phyloP scores from a whole-genome alignment of 2,329 filamentous ascomycete genomes.

The Sclerotinia subarctica region DNA sequence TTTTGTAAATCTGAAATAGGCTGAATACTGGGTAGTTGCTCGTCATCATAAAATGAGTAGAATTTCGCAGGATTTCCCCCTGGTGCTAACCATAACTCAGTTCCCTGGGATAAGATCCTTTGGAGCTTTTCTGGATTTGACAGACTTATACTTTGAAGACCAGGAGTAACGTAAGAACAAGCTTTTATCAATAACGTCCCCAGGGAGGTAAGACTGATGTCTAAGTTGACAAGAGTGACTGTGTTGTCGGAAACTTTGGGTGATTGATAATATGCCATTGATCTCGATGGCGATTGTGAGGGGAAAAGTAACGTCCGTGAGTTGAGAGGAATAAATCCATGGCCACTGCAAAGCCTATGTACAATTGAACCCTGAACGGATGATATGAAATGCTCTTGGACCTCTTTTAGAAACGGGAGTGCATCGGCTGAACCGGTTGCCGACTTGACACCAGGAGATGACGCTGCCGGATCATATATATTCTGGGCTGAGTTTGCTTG shows the following conservation, averaged over 20 bases:
- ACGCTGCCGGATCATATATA: conserved; percentile 29
- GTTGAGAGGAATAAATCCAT: conserved; percentile 38
- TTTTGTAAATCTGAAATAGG: conserved; percentile 27
- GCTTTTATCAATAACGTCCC: conserved; percentile 37
- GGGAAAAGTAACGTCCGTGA: conserved; percentile 37
- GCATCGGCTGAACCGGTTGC: conserved; percentile 24
- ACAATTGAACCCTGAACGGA: conserved; percentile 37
- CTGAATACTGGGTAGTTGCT: conserved; percentile 25
- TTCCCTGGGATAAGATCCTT: conserved; percentile 26
- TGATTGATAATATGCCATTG: conserved; percentile 10
- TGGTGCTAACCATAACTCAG: conserved; percentile 37
- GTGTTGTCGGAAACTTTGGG: conserved; percentile 13
- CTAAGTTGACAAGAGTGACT: conserved; percentile 36
- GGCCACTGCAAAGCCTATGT: conserved; percentile 37
- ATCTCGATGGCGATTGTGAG: conserved; percentile 8
- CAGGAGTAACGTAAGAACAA: conserved; percentile 31
- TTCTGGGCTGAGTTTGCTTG: conserved; percentile 29
- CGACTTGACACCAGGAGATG: conserved; percentile 31
- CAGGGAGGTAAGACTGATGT: conserved; percentile 37
- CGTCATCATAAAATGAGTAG: conserved; percentile 29
- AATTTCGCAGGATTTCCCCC: conserved; percentile 37
- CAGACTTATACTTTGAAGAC: conserved; percentile 30
- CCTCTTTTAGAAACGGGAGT: conserved; percentile 29
- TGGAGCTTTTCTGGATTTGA: conserved; percentile 16
- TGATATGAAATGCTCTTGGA: conserved; percentile 39